phyloP scores from a whole-genome alignment of 2,329 filamentous ascomycete genomes.

The Clarireedia monteithiana region DNA sequence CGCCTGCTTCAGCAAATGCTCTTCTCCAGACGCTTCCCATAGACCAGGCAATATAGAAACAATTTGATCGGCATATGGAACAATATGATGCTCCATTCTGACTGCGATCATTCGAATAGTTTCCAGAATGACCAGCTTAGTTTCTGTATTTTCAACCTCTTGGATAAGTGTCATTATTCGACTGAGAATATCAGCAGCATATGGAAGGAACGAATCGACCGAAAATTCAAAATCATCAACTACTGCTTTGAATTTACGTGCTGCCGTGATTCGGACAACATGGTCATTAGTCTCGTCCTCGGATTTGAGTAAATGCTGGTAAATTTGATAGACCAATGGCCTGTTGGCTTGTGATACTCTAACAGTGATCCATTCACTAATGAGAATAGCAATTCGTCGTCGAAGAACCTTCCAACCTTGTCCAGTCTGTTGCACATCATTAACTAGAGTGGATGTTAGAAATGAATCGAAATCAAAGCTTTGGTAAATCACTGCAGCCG shows the following conservation, averaged over 20 bases:
- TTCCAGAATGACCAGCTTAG: slow-evolving; percentile 82
- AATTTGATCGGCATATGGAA: slow-evolving; percentile 67
- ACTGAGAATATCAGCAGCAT: slow-evolving; percentile 63
- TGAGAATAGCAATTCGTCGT: slow-evolving; percentile 77
- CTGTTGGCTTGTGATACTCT: slow-evolving; percentile 62
- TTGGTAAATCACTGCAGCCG: slow-evolving; percentile 66
- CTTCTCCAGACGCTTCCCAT: slow-evolving; percentile 72
- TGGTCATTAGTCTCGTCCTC: slow-evolving; percentile 76
- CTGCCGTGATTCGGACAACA: slow-evolving; percentile 86
- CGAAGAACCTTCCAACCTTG: slow-evolving; percentile 71
- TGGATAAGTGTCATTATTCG: slow-evolving; percentile 71
- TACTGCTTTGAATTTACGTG: slow-evolving; percentile 71
- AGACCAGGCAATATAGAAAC: slow-evolving; percentile 71
- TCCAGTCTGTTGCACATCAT: slow-evolving; percentile 62
- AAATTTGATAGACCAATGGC: slow-evolving; percentile 78
- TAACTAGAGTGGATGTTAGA: slow-evolving; percentile 64
- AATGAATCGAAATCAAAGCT: slow-evolving; percentile 79
- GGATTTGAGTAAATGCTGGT: slow-evolving; percentile 73
- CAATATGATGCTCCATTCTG: slow-evolving; percentile 67
- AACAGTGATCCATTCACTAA: slow-evolving; percentile 84
- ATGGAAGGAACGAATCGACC: slow-evolving; percentile 66
- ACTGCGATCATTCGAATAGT: slow-evolving; percentile 76
- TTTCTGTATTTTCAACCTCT: slow-evolving; percentile 75
- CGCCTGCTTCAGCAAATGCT: slow-evolving; percentile 89
- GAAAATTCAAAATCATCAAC: slow-evolving; percentile 81